Conservation (phyloP, 257 asterid species). For the Nicotiana attenuata region DNA sequence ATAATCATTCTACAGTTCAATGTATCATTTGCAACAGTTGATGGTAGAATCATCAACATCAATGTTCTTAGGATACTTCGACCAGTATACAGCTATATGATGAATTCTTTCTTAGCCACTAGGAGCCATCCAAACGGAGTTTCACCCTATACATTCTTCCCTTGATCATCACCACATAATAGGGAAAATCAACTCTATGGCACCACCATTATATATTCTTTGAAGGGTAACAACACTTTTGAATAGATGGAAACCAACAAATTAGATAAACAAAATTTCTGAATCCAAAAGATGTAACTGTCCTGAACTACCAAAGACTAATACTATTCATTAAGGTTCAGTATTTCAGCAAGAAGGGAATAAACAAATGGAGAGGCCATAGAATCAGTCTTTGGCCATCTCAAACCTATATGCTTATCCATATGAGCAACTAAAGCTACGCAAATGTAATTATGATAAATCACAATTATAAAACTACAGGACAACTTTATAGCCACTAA, state of each 20-base stretch:
- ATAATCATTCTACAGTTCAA: neutral
- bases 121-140: neutral
- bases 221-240: neutral
- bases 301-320: too few relatives aligned
- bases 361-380: too few relatives aligned
- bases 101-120: neutral
- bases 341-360: too few relatives aligned
- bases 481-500: neutral
- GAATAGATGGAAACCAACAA: neutral
- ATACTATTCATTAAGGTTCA: too few relatives aligned
- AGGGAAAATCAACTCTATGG: neutral
- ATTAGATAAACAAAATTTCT: neutral
- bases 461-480: neutral
- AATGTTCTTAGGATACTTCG: neutral
- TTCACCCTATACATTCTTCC: neutral
- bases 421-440: neutral
- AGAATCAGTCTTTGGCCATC: neutral
- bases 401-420: neutral
- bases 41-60: neutral
- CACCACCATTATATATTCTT: neutral
- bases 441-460: neutral
- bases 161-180: neutral
- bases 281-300: too few relatives aligned
- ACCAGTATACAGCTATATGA: neutral
- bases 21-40: neutral